Base-by-base conservation (phyloP, 495 filamentous ascomycete genomes). In the Rostrohypoxylon terebratum region DNA sequence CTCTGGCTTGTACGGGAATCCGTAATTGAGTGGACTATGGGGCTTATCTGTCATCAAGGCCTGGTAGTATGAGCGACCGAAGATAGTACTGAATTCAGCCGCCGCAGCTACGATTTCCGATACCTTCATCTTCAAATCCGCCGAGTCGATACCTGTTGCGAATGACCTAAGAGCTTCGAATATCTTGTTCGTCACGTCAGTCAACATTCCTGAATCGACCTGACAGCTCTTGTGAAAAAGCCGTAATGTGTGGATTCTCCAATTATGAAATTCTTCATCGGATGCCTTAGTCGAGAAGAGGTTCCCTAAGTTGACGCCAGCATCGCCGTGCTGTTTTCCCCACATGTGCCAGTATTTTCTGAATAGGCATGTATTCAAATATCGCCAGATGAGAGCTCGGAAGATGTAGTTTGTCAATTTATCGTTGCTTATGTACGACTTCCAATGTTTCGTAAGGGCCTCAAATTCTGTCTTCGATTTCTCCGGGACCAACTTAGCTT, bases 321-420 rank as follows among this genome's bases (percentile, higher is more conserved):
- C 62, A 34, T 47, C 45, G 66, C 74, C 68, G 50, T 63, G 3
- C 14, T 73, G 60, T 59, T 62, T 68, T 42, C 76, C 76, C 62
- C 64, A 78, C 31, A 71, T 63, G n/a, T 71, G 74, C 20, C 71
- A 76, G 45, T 50, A 59, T 21, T 66, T 66, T n/a, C 33, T 47
- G 48, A 78, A 69, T 9, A 68, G 54, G 9, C 63, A 55, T 28
- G 61, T 73, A 66, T 63, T 42, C 34, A 78, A 33, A 16, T 75
- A 78, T 23, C 76, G 60, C 76, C 76, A 78, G 55, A 78, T 72
- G 28, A 78, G 66, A 0, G 71, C 76, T 10, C 69, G 71, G 57
- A 78, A 68, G 38, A 78, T 40, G 53, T 74, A 78, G 65, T 42
- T 48, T 2, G 71, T 70, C 40, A 75, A n/a, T 25, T 66, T 33